phyloP scores from a whole-genome alignment of 1,284 basidiomycete species.

The Volvariella surrecta region DNA sequence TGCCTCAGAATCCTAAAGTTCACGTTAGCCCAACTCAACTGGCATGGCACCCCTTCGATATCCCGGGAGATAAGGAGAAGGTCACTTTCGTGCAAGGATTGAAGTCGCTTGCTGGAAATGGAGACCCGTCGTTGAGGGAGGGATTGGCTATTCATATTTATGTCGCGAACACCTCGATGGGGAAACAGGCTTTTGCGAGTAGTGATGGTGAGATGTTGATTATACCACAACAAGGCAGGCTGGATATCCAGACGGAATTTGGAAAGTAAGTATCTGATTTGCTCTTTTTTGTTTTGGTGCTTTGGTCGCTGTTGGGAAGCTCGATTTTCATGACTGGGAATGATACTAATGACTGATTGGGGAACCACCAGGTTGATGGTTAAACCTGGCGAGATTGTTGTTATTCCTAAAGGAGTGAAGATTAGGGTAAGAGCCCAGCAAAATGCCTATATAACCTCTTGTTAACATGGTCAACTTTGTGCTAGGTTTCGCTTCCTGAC shows the following conservation, averaged over 20 bases:
- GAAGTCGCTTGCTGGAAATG: constrained; percentile 57
- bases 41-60: constrained; percentile 59
- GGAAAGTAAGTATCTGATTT: constrained; percentile 47
- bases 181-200: constrained; percentile 55
- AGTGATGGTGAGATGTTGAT: constrained; percentile 66
- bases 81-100: constrained; percentile 57
- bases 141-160: constrained; percentile 61
- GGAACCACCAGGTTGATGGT: constrained; percentile 61
- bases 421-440: constrained; percentile 37
- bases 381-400: constrained; percentile 53
- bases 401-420: constrained; percentile 59
- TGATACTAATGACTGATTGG: constrained; percentile 2
- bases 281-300: not conserved
- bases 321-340: not conserved
- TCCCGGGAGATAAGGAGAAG: constrained; percentile 34
- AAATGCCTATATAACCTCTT: too few relatives aligned
- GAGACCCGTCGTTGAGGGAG: constrained; percentile 52
- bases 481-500: constrained; percentile 42
- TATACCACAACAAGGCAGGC: constrained; percentile 53
- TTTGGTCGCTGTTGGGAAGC: too few relatives aligned
- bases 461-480: constrained; percentile 4
- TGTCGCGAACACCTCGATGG: constrained; percentile 54
- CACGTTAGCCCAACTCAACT: constrained; percentile 58
- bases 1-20: constrained; percentile 50
- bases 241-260: constrained; percentile 66